Percentiles rank a stretch among this genome's conserved stretches.
Evolutionary conservation across 768 basidiomycete genomes (phyloP).

Genomic region (Pleurotus sapidus): DNA sequence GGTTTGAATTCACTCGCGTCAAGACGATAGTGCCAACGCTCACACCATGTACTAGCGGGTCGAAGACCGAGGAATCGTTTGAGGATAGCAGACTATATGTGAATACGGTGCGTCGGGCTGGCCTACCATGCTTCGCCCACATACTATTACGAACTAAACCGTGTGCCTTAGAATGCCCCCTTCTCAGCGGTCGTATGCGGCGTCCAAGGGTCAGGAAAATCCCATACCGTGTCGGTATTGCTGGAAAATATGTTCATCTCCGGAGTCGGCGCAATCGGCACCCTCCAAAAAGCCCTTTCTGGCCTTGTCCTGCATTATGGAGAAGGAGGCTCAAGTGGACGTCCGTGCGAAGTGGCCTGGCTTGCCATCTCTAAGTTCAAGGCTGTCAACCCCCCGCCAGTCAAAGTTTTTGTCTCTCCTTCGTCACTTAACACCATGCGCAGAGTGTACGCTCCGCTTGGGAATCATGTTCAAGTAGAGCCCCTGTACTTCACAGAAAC

Average conservation of each 20-base stretch:
- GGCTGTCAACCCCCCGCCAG: slow-evolving; percentile 26
- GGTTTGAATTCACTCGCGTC: slow-evolving; percentile 28
- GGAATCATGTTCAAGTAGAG: slow-evolving; percentile 44
- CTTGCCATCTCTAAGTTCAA: slow-evolving; percentile 34
- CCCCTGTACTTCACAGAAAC: slow-evolving; percentile 53
- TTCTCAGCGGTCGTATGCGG: slow-evolving; percentile 77
- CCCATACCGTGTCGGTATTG: slow-evolving; percentile 66
- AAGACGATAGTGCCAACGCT: not conserved
- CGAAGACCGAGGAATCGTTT: slow-evolving; percentile 27
- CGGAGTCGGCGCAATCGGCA: slow-evolving; percentile 44
- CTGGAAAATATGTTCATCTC: slow-evolving; percentile 72
- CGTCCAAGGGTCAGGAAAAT: slow-evolving; percentile 75
- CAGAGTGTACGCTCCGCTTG: slow-evolving; percentile 52
- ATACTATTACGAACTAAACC: not conserved
- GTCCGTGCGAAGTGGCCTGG: slow-evolving; percentile 70
- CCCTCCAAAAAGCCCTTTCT: slow-evolving; percentile 48
- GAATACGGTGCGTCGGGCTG: slow-evolving; percentile 49
- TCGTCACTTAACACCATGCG: slow-evolving; percentile 62
- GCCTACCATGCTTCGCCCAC: not conserved
- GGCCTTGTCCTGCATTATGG: slow-evolving; percentile 72
- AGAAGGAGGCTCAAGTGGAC: slow-evolving; percentile 55
- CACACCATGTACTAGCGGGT: slow-evolving; percentile 24
- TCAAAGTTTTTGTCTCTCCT: slow-evolving; percentile 56
- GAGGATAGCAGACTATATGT: slow-evolving; percentile 57
- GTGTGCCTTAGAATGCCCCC: slow-evolving; percentile 54